Percentiles rank a stretch among this genome's conserved stretches.
Evolutionary conservation across 2,329 filamentous ascomycete genomes (phyloP).

Genomic region (Penicillium corylophilum): DNA sequence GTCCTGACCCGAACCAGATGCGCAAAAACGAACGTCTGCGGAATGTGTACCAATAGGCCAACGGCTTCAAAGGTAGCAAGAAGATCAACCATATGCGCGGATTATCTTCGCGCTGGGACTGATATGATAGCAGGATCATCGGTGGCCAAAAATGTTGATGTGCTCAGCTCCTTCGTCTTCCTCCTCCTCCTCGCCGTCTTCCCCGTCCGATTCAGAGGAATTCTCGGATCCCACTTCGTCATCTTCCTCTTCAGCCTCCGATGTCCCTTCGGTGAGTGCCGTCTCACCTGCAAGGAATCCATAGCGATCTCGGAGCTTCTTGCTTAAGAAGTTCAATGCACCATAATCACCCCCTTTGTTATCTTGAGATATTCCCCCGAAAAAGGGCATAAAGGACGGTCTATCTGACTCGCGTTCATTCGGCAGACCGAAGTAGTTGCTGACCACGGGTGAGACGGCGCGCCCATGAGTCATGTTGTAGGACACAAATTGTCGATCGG

Average conservation of each 20-base stretch:
- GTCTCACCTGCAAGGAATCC: constrained; percentile 34
- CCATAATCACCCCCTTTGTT: constrained; percentile 48
- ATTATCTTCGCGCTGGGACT: not conserved
- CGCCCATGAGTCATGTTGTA: constrained; percentile 40
- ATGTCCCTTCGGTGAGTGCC: constrained; percentile 22
- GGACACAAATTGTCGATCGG: constrained; percentile 28
- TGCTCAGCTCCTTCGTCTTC: constrained; percentile 52
- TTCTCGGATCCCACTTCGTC: constrained; percentile 18
- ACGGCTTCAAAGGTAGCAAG: not conserved
- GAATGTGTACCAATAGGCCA: not conserved
- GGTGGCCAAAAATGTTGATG: constrained; percentile 55
- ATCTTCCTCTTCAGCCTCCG: constrained; percentile 21
- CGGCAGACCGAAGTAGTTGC: constrained; percentile 47
- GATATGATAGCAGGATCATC: constrained; percentile 30
- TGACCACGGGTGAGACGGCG: constrained; percentile 44
- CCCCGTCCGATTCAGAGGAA: constrained; percentile 37
- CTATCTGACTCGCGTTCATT: constrained; percentile 32
- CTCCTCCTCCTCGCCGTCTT: constrained; percentile 52
- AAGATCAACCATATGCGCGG: not conserved
- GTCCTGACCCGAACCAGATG: not conserved
- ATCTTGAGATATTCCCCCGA: constrained; percentile 20
- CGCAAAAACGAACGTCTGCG: not conserved
- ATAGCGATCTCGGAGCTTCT: constrained; percentile 44
- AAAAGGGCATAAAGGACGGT: constrained; percentile 31
- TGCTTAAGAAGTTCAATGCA: constrained; percentile 56